Base-by-base conservation (phyloP, 208 protist genomes). In the Trypanosomatidae sp. region DNA sequence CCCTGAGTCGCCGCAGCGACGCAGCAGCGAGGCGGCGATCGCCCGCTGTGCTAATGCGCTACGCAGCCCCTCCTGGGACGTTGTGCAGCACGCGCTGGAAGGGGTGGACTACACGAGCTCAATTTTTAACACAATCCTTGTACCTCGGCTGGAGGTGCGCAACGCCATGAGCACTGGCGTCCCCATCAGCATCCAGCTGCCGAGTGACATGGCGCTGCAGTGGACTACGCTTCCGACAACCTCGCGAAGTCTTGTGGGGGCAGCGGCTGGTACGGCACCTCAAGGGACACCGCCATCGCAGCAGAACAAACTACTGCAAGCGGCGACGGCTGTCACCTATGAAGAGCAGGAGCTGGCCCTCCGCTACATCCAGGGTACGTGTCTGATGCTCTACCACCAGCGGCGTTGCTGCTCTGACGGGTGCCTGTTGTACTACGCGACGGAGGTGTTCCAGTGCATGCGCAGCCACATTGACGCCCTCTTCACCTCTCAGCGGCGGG, bases 311-410 rank as follows among this genome's bases (percentile, higher is more conserved):
- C 76, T 91, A 17, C 66, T 80, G 33, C 71, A 79, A 3, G 58
- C 47, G 9, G 78, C 91, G 1, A 92, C 89, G 1, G 84, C 77
- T 13, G 88, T 97, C 39, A 91, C 89, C n/a, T 94, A 82, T 69
- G 81, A 82, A 74, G 89, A 97, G 77, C 90, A 95, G 77, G 89
- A 94, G 77, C 73, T 93, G 39, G 92, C 92, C 12, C 77, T 95
- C 47, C 90, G 92, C 30, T 74, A 93, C 36, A 80, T 95, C n/a
- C 92, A 97, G 60, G 92, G 92, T 6, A 71, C 94, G 36, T 89
- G 85, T 56, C 69, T 95, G 19, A 72, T 80, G n/a, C 73, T 92
- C 43, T 86, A 90, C 71, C 80, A 93, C 58, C 92, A 97, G 80
- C 85, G 90, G 22, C 80, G 85, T 53, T 85, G 74, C 69, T 84